Evolutionary conservation across 768 basidiomycete species (phyloP), one percentile per base, ranked within the genome.

Genomic region (Russula ochroleuca): DNA sequence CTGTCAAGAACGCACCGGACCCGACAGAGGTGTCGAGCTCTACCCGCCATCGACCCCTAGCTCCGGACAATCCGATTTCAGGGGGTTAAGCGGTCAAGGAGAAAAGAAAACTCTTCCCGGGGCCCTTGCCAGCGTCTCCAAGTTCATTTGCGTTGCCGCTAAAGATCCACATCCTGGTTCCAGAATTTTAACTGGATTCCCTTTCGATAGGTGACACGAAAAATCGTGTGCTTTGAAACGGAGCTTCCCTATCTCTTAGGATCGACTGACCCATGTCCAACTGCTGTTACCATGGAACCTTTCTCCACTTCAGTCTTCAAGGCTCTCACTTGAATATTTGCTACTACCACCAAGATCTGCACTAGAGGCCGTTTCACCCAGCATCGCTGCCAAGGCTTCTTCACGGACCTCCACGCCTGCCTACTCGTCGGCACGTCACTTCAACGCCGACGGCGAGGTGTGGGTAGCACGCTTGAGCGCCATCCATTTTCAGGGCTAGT

Each of bases 401-500:
- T 83, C 83, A 84, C 81, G 74, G 78, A 87, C 84, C 85, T 82
- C 83, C 85, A 85, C 82, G 82, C 83, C 84, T 81, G 82, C 84
- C 85, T 86, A 85, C 84, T 86, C 84, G 80, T 85, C 79, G 81
- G 80, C 77, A 81, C 82, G 73, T 87, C 83, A 82, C 80, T 82
- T 78, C 74, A 83, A 84, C 83, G 77, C 82, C 80, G 80, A 85
- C 81, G 84, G 86, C 78, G 84, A 85, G 83, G 86, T 88, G 83
- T 88, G 84, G 87, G 87, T 86, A 84, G 82, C 81, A 86, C 83
- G 81, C 85, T 87, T 86, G 81, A 88, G 86, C 85, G 85, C 87
- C 86, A 88, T 88, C 87, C 85, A 87, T 88, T 88, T 88, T 88
- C 84, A 87, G 85, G 86, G 86, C 86, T 86, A 87, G 86, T 87